Evolutionary conservation across 208 protist genomes (phyloP), one percentile per base, ranked within the genome.

Genomic region (Leishmania tropica): DNA sequence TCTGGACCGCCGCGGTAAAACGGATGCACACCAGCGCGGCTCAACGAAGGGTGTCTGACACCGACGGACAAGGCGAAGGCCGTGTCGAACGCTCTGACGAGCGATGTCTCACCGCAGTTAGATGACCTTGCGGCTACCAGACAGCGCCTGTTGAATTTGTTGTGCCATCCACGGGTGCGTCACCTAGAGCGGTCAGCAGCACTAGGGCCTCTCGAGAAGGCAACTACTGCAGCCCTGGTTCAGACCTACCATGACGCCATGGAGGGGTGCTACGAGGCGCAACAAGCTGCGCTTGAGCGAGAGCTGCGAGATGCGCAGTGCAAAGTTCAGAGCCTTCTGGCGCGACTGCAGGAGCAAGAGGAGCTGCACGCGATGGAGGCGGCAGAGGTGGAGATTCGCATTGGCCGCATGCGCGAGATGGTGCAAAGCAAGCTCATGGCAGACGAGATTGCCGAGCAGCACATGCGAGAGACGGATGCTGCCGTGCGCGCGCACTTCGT

Each of bases 371-470:
- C 76, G 19, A 28, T 10, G 11, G 83, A 84, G 58, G 54, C 37
- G 28, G 77, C 42, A 58, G 79, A 80, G 78, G 64, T 91, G 80
- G 86, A 93, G 79, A 45, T 85, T 13, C 81, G 78, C 8, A 76
- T 94, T 47, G 73, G 76, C 3, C 76, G 87, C 28, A 90, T 94
- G 83, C 86, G 89, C 8, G 77, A 83, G 47, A 37, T 91, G 77
- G 93, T 96, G 58, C 90, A 88, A 45, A 75, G 68, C 42, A 96
- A 96, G 82, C 81, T 92, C 35, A 56, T 87, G n/a, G 89, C 84
- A 2, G 92, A 94, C 37, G 86, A 87, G 58, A 81, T 90, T 10
- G 78, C 89, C 35, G 92, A 93, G 85, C 77, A 84, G 68, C 83
- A 94, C 31, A 79, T 85, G 48, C 70, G 74, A 31, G 86, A 96